Evolutionary conservation across 148 eudicot species (phyloP).

Genomic region (Cornus florida): DNA sequence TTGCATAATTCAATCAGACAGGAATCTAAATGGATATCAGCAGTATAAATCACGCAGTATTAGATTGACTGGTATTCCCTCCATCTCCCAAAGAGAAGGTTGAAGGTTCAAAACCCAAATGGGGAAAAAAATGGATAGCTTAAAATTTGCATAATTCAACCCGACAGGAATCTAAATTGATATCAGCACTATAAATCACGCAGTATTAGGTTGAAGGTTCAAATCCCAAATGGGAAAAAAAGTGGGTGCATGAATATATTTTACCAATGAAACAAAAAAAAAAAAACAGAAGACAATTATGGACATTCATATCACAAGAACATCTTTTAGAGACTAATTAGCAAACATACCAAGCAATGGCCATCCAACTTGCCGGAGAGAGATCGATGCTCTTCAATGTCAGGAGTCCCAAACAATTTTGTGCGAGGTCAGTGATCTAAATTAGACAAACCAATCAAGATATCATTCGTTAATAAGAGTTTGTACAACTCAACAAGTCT

Average conservation of each 20-base stretch:
- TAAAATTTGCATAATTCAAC: too few species aligned
- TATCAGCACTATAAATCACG: too few species aligned
- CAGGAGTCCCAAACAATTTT: slow-evolving; percentile 17
- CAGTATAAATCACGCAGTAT: too few species aligned
- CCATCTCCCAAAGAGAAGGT: too few species aligned
- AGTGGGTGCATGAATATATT: background rate
- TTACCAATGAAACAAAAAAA: background rate
- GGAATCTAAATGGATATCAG: too few species aligned
- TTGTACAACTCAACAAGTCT: background rate
- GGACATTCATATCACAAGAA: background rate
- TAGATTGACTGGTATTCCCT: too few species aligned
- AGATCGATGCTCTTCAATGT: slow-evolving; percentile 28
- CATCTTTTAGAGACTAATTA: background rate
- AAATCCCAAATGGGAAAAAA: background rate
- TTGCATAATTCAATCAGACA: too few species aligned
- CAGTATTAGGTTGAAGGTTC: too few species aligned
- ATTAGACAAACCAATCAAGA: background rate
- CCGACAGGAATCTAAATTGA: too few species aligned
- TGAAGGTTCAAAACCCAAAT: too few species aligned
- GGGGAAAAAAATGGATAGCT: background rate
- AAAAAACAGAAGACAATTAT: background rate
- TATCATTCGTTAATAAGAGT: background rate
- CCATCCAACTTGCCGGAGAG: slow-evolving; percentile 48
- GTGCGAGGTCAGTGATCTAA: slow-evolving; percentile 22
- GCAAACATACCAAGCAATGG: slow-evolving; percentile 28